Evolutionary conservation across 768 basidiomycete species (phyloP), one percentile per base, ranked within the genome.

Genomic region (Russula emetica): DNA sequence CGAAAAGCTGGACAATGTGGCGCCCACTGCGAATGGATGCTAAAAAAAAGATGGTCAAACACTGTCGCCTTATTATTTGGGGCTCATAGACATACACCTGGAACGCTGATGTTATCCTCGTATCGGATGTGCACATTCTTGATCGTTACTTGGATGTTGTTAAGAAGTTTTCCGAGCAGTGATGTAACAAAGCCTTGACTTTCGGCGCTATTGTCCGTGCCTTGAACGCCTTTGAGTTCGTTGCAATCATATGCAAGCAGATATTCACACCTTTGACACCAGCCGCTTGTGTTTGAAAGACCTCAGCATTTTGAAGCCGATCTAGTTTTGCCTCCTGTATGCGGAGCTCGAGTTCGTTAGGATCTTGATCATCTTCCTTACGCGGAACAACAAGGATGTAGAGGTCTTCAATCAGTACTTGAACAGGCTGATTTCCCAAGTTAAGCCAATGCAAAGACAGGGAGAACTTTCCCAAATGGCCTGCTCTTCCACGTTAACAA

Each of bases 121-220:
- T 98, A 99, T 58, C 97, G 88, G 52, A 98, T 76, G 73, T 99
- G 97, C 50, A 99, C 92, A 70, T 97, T 96, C 76, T 89, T 92
- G 64, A 98, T 85, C 14, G 93, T 94, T 28, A 98, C 85, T 77
- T 99, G 97, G 28, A 98, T 75, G 72, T 99, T 99, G 76, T 98
- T 96, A 67, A 98, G 85, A 62, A 98, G 83, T 72, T 96, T 97
- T 51, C 88, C 82, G 49, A 88, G 85, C 53, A 98, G 76, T 20
- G 93, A 92, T 50, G 90, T 82, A 70, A 91, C 78, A 64, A 96
- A 82, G 9, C 90, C 88, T 76, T 94, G 90, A 71, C 92, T 86
- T n/a, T 81, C 74, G 7, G 85, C 79, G 55, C 85, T 77, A 64
- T 78, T 84, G 77, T 66, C 61, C 61, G 66, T 63, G 47, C 62